phyloP scores from a whole-genome alignment of 1,284 basidiomycete species.

The Malassezia furfur region DNA sequence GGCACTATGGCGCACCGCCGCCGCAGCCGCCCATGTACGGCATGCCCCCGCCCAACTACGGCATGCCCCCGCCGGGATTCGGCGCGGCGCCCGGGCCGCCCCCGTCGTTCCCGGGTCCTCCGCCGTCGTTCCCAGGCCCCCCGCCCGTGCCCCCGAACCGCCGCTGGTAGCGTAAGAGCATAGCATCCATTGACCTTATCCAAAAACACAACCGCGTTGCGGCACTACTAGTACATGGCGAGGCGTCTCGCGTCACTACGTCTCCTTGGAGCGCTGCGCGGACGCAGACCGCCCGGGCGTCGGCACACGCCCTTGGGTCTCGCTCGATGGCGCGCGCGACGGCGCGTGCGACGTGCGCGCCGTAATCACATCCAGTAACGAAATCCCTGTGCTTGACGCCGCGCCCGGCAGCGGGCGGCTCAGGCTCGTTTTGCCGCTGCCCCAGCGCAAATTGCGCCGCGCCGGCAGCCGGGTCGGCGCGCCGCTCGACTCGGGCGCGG shows the following conservation, averaged over 20 bases:
- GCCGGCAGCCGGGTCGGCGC: slow-evolving; percentile 29
- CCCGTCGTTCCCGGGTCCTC: background rate
- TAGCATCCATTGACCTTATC: no score
- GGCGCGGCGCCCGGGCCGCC: slow-evolving; percentile 5
- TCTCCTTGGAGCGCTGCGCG: no score
- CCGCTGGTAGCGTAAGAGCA: background rate
- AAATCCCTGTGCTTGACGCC: background rate
- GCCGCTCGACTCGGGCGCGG: background rate
- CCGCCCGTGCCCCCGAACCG: background rate
- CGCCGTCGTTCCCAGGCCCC: slow-evolving; percentile 3
- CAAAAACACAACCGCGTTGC: no score
- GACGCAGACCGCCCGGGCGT: background rate
- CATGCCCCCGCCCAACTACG: slow-evolving; percentile 10
- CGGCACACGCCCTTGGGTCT: background rate
- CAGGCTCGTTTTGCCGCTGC: slow-evolving; percentile 37
- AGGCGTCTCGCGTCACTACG: no score
- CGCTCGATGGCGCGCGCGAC: background rate
- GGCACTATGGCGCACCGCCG: slow-evolving; percentile 6
- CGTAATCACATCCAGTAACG: background rate
- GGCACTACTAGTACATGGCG: background rate
- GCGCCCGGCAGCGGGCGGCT: slow-evolving; percentile 23
- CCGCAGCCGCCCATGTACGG: slow-evolving; percentile 10
- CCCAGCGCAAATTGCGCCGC: slow-evolving; percentile 44
- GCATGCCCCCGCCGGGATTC: slow-evolving; percentile 3
- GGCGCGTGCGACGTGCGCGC: no score